Percentiles rank a stretch among this genome's conserved stretches.
These are phyloP conservation scores for Hypoxylon perforatum DNA, from an alignment of 495 filamentous ascomycete species.

Conservation along the genomic window DNA sequence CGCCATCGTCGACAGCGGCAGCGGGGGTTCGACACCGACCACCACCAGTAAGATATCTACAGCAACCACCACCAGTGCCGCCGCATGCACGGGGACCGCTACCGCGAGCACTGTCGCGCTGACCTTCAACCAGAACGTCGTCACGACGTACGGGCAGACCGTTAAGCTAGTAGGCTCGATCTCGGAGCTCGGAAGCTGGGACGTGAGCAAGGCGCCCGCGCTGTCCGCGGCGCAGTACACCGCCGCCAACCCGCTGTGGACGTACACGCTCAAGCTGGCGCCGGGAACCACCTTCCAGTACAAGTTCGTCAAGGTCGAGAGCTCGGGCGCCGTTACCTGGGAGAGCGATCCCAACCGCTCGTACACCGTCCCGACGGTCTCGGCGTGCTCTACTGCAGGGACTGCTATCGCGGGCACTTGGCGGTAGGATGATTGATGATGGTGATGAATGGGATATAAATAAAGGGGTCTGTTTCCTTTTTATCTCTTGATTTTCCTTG, in stretches of 20 bases:
- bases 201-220: constrained; percentile 53
- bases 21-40: constrained; percentile 35
- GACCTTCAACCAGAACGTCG: constrained; percentile 63
- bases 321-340: constrained; percentile 62
- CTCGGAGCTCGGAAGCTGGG: constrained; percentile 60
- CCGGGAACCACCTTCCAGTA: constrained; percentile 65
- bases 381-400: constrained; percentile 44
- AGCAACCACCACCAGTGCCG: constrained; percentile 30
- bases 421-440: constrained; percentile 21
- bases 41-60: constrained; percentile 36
- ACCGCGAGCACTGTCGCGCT: constrained; percentile 43
- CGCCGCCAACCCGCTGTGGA: constrained; percentile 60
- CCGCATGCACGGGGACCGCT: constrained; percentile 12
- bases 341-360: constrained; percentile 67
- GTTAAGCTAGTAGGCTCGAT: constrained; percentile 64
- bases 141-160: constrained; percentile 62
- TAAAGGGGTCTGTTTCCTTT: too few relatives aligned
- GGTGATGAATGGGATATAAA: too few relatives aligned
- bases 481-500: too few relatives aligned
- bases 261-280: constrained; percentile 51
- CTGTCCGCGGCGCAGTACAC: constrained; percentile 62
- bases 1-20: constrained; percentile 48
- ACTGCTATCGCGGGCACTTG: constrained; percentile 22
- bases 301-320: constrained; percentile 67
- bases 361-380: constrained; percentile 59